Percentiles rank a stretch among this genome's conserved stretches.
Conservation (phyloP, 805 yeast genomes). For the Candida sphagnicola region DNA sequence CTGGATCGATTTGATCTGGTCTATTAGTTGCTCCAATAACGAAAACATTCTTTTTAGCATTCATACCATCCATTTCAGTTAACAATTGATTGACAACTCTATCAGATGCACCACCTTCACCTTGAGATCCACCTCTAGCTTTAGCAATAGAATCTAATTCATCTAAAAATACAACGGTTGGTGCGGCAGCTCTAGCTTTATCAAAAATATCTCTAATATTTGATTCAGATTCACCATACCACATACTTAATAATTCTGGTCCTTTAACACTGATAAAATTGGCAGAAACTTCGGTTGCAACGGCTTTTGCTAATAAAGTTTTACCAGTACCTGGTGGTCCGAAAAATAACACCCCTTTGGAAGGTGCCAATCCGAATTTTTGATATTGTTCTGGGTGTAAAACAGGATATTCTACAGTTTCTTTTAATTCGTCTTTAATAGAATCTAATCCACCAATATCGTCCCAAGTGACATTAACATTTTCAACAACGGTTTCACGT, state of each 20-base stretch:
- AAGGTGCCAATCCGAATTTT: constrained; percentile 95
- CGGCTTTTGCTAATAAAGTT: constrained; percentile 96
- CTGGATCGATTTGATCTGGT: constrained; percentile 99
- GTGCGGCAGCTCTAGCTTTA: constrained; percentile 99
- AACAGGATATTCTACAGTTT: constrained; percentile 98
- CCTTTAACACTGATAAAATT: constrained; percentile 97
- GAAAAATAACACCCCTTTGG: constrained; percentile 96
- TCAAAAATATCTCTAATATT: constrained; percentile 97
- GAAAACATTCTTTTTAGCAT: constrained; percentile 97
- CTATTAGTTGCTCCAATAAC: constrained; percentile 99
- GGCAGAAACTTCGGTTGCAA: constrained; percentile 98
- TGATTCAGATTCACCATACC: constrained; percentile 98
- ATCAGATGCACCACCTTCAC: constrained; percentile 96
- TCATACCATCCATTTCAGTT: constrained; percentile 99
- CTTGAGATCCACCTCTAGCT: constrained; percentile 86
- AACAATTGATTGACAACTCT: constrained; percentile 93
- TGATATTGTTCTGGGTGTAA: constrained; percentile 98
- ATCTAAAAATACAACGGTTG: constrained; percentile 97
- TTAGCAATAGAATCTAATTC: constrained; percentile 97
- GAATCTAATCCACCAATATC: constrained; percentile 98
- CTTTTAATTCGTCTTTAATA: constrained; percentile 95
- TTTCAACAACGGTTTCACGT: constrained; percentile 98
- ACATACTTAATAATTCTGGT: constrained; percentile 95
- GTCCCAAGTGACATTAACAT: constrained; percentile 98
- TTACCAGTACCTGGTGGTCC: constrained; percentile 99